A percentile compares a stretch with the other conserved stretches of the same genome.
Conservation (phyloP, 1,284 basidiomycete species). For the Uromyces viciae-fabae region DNA sequence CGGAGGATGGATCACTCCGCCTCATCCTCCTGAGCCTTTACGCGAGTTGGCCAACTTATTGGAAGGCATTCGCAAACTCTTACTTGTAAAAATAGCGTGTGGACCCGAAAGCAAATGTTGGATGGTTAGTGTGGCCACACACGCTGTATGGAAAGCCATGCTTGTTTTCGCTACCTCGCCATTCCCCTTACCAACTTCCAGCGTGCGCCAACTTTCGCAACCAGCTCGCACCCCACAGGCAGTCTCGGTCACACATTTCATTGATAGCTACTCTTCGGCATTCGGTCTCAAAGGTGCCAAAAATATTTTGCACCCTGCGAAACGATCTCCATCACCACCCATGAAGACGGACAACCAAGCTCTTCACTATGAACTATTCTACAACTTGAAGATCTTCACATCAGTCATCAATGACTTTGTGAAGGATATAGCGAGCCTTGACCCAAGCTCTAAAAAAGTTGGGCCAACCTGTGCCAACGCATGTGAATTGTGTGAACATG, state of each 20-base stretch:
- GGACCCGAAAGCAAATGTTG: slow-evolving; percentile 29
- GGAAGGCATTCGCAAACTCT: slow-evolving; percentile 29
- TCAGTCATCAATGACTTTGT: slow-evolving; percentile 27
- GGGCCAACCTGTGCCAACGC: not conserved
- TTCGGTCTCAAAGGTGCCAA: slow-evolving; percentile 12
- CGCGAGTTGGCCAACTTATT: slow-evolving; percentile 17
- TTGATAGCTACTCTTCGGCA: not conserved
- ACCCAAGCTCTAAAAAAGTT: not conserved
- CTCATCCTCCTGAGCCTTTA: slow-evolving; percentile 19
- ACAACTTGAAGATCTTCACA: slow-evolving; percentile 20
- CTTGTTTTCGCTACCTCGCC: slow-evolving; percentile 26
- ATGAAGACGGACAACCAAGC: not conserved
- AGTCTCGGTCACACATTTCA: not conserved
- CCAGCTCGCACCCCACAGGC: not conserved
- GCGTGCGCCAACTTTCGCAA: not conserved
- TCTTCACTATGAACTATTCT: slow-evolving; percentile 9
- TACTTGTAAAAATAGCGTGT: slow-evolving; percentile 22
- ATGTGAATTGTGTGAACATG: slow-evolving; percentile 24
- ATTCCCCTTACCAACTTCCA: slow-evolving; percentile 11
- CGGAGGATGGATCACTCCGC: slow-evolving; percentile 9
- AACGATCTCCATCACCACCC: slow-evolving; percentile 28
- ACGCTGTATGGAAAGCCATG: slow-evolving; percentile 42
- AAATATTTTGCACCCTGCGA: slow-evolving; percentile 18
- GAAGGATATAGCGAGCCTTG: slow-evolving; percentile 31
- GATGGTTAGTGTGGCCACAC: slow-evolving; percentile 37